These are phyloP conservation scores for Ophiostoma perfectum DNA, from an alignment of 2,329 filamentous ascomycete genomes.

Conservation along the genomic window DNA sequence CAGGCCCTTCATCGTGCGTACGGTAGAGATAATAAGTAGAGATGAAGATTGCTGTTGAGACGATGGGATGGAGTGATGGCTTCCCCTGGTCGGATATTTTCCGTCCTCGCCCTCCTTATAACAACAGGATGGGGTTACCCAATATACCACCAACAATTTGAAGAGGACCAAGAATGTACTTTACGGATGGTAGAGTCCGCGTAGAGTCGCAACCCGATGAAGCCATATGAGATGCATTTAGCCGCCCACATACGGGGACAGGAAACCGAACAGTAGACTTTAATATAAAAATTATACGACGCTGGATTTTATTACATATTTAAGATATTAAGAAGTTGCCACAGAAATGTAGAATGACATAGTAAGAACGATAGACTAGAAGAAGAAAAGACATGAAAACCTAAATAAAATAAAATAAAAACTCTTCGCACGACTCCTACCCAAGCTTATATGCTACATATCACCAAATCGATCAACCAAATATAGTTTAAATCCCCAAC, in stretches of 20 bases:
- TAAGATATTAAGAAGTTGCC: no score
- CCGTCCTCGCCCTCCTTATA: background rate
- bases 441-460: background rate
- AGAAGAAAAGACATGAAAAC: background rate
- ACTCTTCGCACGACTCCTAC: background rate
- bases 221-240: conserved; percentile 1
- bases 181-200: conserved; percentile 1
- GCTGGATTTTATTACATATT: no score
- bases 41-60: background rate
- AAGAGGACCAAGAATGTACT: background rate
- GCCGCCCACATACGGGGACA: background rate
- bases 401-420: background rate
- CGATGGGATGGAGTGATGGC: background rate
- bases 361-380: background rate
- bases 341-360: background rate
- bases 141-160: background rate
- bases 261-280: background rate
- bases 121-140: background rate
- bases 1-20: background rate
- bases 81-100: background rate
- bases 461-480: background rate
- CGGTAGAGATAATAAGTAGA: background rate
- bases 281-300: background rate
- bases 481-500: background rate
- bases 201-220: background rate